These are phyloP conservation scores for Xylariales sp. DNA, from an alignment of 2,329 filamentous ascomycete genomes.

Conservation along the genomic window DNA sequence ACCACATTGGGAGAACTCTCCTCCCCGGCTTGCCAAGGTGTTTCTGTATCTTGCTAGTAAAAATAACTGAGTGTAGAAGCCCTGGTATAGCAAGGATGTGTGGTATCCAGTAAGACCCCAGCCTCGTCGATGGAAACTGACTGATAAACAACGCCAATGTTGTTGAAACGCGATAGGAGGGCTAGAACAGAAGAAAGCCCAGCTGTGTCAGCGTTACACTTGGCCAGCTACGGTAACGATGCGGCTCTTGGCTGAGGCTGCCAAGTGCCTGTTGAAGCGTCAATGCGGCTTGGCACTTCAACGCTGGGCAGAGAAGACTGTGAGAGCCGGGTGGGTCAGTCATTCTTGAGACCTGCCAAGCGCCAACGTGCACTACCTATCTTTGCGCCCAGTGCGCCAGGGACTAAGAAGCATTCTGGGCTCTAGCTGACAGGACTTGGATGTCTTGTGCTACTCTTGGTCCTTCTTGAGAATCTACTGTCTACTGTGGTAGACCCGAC, in stretches of 20 bases:
- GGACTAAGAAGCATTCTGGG: slow-evolving; percentile 7
- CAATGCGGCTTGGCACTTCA: slow-evolving; percentile 21
- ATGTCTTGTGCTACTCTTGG: slow-evolving; percentile 1
- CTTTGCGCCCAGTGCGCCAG: slow-evolving; percentile 4
- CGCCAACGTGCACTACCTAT: background rate
- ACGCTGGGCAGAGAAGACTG: slow-evolving; percentile 12
- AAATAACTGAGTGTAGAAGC: slow-evolving; percentile 14
- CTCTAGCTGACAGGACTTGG: background rate
- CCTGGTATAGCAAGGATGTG: slow-evolving; percentile 2
- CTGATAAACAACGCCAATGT: slow-evolving; percentile 10
- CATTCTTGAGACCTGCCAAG: slow-evolving; percentile 9
- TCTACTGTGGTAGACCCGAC: background rate
- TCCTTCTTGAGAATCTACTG: background rate
- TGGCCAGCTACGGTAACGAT: slow-evolving; percentile 16
- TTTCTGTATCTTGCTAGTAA: slow-evolving; percentile 19
- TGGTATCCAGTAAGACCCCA: background rate
- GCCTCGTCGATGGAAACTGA: background rate
- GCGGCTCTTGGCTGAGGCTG: slow-evolving; percentile 26
- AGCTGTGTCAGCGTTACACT: slow-evolving; percentile 10
- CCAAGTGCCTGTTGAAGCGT: slow-evolving; percentile 24
- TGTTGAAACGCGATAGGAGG: slow-evolving; percentile 16
- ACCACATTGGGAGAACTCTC: slow-evolving; percentile 5
- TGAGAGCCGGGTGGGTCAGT: slow-evolving; percentile 27
- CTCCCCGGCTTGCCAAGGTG: slow-evolving; percentile 21
- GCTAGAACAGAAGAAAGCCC: slow-evolving; percentile 14